These are phyloP conservation scores for Trichosanthes truncata DNA, from an alignment of 306 rosid species.

Conservation along the genomic window DNA sequence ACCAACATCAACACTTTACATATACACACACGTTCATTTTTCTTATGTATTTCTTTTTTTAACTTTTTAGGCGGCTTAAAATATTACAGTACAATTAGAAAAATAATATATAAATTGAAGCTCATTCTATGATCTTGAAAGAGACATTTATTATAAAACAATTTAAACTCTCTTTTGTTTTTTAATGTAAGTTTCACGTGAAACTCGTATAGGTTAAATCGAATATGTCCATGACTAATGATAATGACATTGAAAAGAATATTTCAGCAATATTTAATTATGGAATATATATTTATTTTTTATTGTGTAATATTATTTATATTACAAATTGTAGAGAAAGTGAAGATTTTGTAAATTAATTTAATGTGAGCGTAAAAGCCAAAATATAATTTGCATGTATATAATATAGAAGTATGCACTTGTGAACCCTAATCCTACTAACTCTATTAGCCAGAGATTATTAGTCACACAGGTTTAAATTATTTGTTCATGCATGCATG, in stretches of 20 bases:
- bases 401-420: neutral
- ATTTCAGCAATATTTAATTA: neutral
- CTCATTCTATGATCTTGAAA: neutral
- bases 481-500: neutral
- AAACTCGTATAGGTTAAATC: neutral
- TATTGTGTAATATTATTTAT: neutral
- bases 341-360: neutral
- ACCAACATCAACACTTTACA: neutral
- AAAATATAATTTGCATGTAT: neutral
- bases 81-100: neutral
- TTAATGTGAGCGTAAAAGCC: neutral
- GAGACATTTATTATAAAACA: neutral
- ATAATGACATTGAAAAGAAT: neutral
- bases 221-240: neutral
- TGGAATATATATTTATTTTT: accelerated
- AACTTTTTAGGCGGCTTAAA: neutral
- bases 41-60: neutral
- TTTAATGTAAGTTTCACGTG: slow-evolving; percentile 5
- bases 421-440: neutral
- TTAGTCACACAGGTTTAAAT: neutral
- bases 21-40: neutral
- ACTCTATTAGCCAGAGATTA: neutral
- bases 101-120: neutral
- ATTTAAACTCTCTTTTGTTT: neutral
- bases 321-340: neutral